Base-by-base conservation (phyloP, 2,329 filamentous ascomycete species). In the Diaporthe australafricana region DNA sequence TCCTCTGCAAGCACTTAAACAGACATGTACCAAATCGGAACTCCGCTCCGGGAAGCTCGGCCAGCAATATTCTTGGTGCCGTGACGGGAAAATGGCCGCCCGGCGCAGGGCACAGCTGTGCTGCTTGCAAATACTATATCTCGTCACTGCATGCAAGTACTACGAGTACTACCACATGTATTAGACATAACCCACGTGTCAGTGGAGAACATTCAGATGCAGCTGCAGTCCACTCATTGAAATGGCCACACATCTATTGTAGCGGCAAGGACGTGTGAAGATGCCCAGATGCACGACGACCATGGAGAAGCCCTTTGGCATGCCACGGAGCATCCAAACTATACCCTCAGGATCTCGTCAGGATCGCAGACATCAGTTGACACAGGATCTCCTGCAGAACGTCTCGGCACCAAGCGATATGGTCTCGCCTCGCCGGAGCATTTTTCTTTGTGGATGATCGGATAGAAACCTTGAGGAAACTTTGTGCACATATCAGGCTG, bases 1-100 rank as follows among this genome's bases (percentile, higher is more conserved):
- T 48, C 30, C 14, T 48, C 40, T 40, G 53, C n/a, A 50, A 40
- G 66, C 66, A 38, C 66, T 50, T 60, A 38, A 60, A 69, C 66
- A 50, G 25, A 30, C 16, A n/a, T 50, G 30, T 47, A 50, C 42
- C 32, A 35, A 60, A 25, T 27, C 45, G 53, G 66, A 35, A 60
- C n/a, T 27, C 16, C 11, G 27, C 30, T 56, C 53, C 40, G 55
- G 30, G 30, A 68, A 16, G 20, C n/a, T 27, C 27, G 17, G 17
- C 25, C 38, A 16, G 50, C n/a, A n/a, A n/a, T 16, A 25, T 22
- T 47, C 38, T 32, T 32, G 35, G 48, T 55, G 25, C 38, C 30
- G 38, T 27, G 14, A 45, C 25, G 25, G 16, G 25, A 30, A 25
- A 30, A 40, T n/a, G 40, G 17, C 30, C 25, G 25, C 25, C 17